phyloP scores from a whole-genome alignment of 169 alveolate genomes.

The Perkinsus olseni region DNA sequence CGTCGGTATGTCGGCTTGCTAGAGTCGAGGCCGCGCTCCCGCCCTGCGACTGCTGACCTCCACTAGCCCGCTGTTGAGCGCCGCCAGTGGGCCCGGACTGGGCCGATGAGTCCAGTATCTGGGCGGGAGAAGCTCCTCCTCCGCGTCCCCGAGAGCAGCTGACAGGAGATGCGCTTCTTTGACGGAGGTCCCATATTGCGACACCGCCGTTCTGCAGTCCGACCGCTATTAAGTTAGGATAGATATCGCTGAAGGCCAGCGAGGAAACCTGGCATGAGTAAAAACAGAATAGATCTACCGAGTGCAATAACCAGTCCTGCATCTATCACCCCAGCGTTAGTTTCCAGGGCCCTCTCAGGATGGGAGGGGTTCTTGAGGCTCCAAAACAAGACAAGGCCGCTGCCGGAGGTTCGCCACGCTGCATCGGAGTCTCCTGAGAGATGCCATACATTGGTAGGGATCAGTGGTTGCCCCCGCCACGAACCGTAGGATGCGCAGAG shows the following conservation, averaged over 20 bases:
- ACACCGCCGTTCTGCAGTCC: constrained; percentile 74
- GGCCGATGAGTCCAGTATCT: not conserved
- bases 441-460: not conserved
- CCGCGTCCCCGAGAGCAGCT: constrained; percentile 18
- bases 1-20: constrained; percentile 73
- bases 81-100: not conserved
- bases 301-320: no score
- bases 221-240: constrained; percentile 74
- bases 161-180: constrained; percentile 56
- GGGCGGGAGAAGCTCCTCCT: constrained; percentile 43
- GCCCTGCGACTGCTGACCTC: not conserved
- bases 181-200: constrained; percentile 68
- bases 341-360: constrained; percentile 67
- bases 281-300: no score
- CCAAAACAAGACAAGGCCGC: constrained; percentile 74
- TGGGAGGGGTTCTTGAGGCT: constrained; percentile 69
- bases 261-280: constrained; percentile 21
- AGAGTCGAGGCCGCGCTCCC: not conserved
- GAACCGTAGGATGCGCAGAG: constrained; percentile 4
- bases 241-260: constrained; percentile 55
- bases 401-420: constrained; percentile 11
- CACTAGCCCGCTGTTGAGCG: not conserved
- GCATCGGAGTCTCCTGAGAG: constrained; percentile 9
- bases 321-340: constrained; percentile 44
- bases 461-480: not conserved